Conservation (phyloP, 2,329 filamentous ascomycete species). For the Colletotrichum tropicale region DNA sequence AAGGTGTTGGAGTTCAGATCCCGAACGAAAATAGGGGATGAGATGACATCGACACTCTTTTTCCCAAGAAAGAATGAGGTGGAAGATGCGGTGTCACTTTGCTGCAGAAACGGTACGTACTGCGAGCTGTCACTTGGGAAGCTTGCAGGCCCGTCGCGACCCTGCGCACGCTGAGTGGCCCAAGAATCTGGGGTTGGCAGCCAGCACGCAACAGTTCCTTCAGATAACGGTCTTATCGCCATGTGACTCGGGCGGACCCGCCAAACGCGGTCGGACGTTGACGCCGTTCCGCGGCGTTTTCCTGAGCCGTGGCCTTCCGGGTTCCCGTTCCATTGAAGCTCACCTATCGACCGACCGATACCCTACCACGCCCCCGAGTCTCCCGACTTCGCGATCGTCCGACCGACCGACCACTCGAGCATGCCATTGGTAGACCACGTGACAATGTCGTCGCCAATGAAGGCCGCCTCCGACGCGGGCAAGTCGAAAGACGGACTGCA, state of each 20-base stretch:
- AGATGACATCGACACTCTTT: background rate
- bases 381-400: background rate
- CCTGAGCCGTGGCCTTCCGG: slow-evolving; percentile 16
- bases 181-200: background rate
- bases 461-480: slow-evolving; percentile 30
- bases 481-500: slow-evolving; percentile 36
- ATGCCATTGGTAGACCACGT: slow-evolving; percentile 39
- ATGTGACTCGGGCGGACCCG: slow-evolving; percentile 19
- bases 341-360: background rate
- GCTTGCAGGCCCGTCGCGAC: background rate
- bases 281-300: slow-evolving; percentile 12
- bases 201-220: background rate
- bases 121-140: background rate
- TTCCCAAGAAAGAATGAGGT: background rate
- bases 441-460: slow-evolving; percentile 39
- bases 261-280: background rate
- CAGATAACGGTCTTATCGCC: slow-evolving; percentile 16
- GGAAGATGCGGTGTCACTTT: background rate
- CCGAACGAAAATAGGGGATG: background rate
- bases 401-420: slow-evolving; percentile 5
- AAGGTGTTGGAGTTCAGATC: background rate
- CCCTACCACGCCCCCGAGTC: background rate
- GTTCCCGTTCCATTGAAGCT: background rate
- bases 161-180: background rate
- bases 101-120: background rate